Conservation (phyloP, 371 early-diverging fungal genomes). For the Homolaphlyctis polyrhiza region DNA sequence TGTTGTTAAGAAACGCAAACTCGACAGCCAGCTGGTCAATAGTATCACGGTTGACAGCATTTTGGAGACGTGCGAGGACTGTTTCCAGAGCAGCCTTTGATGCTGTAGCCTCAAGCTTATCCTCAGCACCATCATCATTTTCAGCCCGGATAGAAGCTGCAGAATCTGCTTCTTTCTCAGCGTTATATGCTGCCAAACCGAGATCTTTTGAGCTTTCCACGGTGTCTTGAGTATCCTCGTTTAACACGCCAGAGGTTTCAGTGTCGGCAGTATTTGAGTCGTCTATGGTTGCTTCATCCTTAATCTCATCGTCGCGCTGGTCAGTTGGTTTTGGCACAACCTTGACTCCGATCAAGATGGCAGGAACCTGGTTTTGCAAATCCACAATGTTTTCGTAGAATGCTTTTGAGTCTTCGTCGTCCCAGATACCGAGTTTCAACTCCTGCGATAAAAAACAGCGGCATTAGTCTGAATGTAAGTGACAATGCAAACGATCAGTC, state of each 20-base stretch:
- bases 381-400: slow-evolving; percentile 82
- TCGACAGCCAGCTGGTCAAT: slow-evolving; percentile 89
- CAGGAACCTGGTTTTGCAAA: slow-evolving; percentile 70
- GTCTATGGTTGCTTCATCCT: slow-evolving; percentile 3
- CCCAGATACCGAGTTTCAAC: slow-evolving; percentile 56
- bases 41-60: slow-evolving; percentile 68
- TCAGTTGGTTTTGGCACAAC: background rate
- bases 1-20: slow-evolving; percentile 86
- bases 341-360: slow-evolving; percentile 59
- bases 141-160: background rate
- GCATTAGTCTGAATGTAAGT: background rate
- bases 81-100: slow-evolving; percentile 42
- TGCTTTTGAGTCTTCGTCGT: slow-evolving; percentile 77
- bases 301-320: slow-evolving; percentile 17
- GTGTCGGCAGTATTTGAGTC: background rate
- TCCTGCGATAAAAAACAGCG: slow-evolving; percentile 4
- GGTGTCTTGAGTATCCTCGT: no score
- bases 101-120: slow-evolving; percentile 22
- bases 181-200: no score
- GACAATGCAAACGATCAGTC: background rate
- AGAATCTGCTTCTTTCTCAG: slow-evolving; percentile 13
- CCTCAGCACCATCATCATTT: slow-evolving; percentile 33
- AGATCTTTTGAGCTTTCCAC: slow-evolving; percentile 15
- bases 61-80: slow-evolving; percentile 70
- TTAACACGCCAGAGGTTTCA: background rate